Percentiles rank a stretch among this genome's conserved stretches.
phyloP scores from a whole-genome alignment of 2,329 filamentous ascomycete genomes.

The Aspergillus sp. region DNA sequence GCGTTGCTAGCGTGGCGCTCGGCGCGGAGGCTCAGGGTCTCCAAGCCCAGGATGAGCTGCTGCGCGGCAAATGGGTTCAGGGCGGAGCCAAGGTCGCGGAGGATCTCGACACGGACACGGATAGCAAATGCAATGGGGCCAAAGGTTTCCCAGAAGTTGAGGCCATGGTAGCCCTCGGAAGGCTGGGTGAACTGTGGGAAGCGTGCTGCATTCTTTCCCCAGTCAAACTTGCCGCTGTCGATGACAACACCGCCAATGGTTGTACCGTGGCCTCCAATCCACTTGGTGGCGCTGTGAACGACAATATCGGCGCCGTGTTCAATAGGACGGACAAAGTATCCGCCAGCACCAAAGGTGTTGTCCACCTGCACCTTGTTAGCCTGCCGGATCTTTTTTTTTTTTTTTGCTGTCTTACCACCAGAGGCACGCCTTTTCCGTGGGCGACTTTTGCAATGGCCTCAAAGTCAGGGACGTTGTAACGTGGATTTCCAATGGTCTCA shows the following conservation, averaged over 20 bases:
- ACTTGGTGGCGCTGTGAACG: constrained; percentile 93
- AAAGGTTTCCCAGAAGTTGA: constrained; percentile 94
- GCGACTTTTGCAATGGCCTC: constrained; percentile 83
- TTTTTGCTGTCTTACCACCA: constrained; percentile 53
- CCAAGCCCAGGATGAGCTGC: constrained; percentile 84
- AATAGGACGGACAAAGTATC: constrained; percentile 85
- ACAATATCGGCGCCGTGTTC: constrained; percentile 92
- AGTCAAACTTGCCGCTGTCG: constrained; percentile 91
- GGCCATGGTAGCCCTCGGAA: constrained; percentile 84
- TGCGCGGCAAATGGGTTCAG: constrained; percentile 92
- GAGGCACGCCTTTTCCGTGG: constrained; percentile 69
- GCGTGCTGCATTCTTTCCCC: constrained; percentile 78
- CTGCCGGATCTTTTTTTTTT: too few relatives aligned
- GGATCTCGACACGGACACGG: constrained; percentile 83
- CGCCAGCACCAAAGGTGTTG: constrained; percentile 94
- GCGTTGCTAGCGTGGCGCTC: constrained; percentile 89
- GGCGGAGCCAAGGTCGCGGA: constrained; percentile 80
- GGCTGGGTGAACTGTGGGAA: constrained; percentile 93
- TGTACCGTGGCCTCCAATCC: constrained; percentile 95
- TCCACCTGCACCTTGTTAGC: constrained; percentile 63
- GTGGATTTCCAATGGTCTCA: constrained; percentile 91
- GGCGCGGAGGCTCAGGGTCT: constrained; percentile 84
- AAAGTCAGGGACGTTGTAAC: constrained; percentile 90
- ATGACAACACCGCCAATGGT: constrained; percentile 86
- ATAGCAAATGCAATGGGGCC: constrained; percentile 84